Conservation (phyloP, 2,329 filamentous ascomycete genomes). For the Fusarium caatingaense region DNA sequence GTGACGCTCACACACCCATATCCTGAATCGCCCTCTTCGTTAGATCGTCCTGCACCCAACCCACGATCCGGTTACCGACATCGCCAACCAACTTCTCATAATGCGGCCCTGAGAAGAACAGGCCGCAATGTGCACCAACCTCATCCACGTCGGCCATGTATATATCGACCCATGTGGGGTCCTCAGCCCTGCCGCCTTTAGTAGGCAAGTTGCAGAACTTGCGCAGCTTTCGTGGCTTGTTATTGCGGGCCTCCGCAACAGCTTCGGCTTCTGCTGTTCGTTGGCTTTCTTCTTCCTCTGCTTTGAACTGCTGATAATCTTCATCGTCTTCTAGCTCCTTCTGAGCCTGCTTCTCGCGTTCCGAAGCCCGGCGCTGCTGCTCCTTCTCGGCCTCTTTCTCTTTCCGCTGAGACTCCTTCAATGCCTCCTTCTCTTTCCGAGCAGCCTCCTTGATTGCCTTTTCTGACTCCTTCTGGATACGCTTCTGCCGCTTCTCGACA, state of each 20-base stretch:
- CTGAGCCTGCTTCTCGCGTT: conserved; percentile 24
- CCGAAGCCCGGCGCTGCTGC: conserved; percentile 21
- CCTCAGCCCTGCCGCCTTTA: conserved; percentile 64
- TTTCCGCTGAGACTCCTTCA: conserved; percentile 47
- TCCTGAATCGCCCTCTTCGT: conserved; percentile 55
- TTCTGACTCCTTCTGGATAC: conserved; percentile 54
- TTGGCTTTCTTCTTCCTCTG: neutral
- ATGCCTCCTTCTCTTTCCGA: conserved; percentile 48
- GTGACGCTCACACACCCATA: conserved; percentile 31
- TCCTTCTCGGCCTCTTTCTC: conserved; percentile 45
- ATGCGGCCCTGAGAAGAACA: conserved; percentile 79
- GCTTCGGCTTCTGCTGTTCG: conserved; percentile 13
- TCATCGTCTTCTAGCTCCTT: conserved; percentile 20
- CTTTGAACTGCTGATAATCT: conserved; percentile 3
- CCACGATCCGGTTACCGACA: conserved; percentile 72
- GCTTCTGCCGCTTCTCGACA: conserved; percentile 63
- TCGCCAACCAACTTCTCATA: conserved; percentile 84
- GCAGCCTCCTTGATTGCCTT: conserved; percentile 45
- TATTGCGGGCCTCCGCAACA: conserved; percentile 15
- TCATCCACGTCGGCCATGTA: conserved; percentile 88
- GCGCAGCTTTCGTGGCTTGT: conserved; percentile 65
- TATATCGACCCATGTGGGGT: conserved; percentile 80
- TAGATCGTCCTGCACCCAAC: conserved; percentile 75
- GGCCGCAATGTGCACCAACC: conserved; percentile 83
- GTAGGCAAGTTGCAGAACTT: conserved; percentile 84